Evolutionary conservation across 169 alveolate species (phyloP).

Genomic region (Eimeria necatrix): DNA sequence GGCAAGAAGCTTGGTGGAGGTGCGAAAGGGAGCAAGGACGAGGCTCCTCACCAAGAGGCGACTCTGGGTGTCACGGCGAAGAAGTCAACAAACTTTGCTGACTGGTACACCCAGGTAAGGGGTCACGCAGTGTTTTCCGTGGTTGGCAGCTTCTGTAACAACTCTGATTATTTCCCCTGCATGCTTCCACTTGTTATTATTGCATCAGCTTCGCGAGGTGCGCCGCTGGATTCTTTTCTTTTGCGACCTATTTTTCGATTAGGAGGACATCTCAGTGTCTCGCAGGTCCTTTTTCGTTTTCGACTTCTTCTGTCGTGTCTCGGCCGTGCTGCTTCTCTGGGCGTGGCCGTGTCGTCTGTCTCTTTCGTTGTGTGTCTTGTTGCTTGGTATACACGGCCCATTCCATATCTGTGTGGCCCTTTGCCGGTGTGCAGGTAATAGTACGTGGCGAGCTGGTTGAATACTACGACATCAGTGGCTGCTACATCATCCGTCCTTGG

Average conservation of each 20-base stretch:
- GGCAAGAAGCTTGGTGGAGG: slow-evolving; percentile 36
- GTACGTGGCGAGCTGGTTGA: slow-evolving; percentile 98
- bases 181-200: background rate
- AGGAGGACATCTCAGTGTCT: background rate
- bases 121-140: background rate
- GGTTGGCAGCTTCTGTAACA: background rate
- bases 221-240: background rate
- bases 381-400: background rate
- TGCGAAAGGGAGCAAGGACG: slow-evolving; percentile 30
- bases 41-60: slow-evolving; percentile 68
- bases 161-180: background rate
- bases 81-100: slow-evolving; percentile 90
- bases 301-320: background rate
- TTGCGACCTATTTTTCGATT: background rate
- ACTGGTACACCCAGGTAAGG: slow-evolving; percentile 91
- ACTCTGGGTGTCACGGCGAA: slow-evolving; percentile 89
- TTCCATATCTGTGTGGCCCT: background rate
- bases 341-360: background rate
- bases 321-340: background rate
- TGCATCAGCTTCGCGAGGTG: background rate
- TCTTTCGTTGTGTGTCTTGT: background rate
- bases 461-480: slow-evolving; percentile 99
- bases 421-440: slow-evolving; percentile 91
- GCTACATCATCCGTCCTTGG: slow-evolving; percentile 99
- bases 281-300: background rate